A percentile compares a stretch with the other conserved stretches of the same genome.
Evolutionary conservation across 768 basidiomycete genomes (phyloP).

Genomic region (Pleurotus djamor): DNA sequence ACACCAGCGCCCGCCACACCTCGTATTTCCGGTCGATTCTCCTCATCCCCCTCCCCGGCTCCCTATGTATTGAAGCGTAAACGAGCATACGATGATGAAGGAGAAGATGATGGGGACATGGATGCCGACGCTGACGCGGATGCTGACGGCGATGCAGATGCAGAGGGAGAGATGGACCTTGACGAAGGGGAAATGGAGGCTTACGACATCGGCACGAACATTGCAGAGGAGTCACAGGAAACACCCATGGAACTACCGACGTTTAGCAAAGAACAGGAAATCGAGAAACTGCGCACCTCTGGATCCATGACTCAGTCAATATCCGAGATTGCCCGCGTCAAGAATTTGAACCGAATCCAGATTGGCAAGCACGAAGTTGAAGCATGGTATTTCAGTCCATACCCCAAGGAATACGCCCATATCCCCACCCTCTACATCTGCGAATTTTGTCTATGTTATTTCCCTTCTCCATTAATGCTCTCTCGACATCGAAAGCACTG

Average conservation of each 20-base stretch:
- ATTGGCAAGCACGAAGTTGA: conserved; percentile 98
- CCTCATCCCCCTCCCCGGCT: conserved; percentile 56
- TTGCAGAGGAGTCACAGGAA: conserved; percentile 33
- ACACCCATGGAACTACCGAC: conserved; percentile 49
- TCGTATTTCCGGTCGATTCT: conserved; percentile 27
- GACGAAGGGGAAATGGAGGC: conserved; percentile 74
- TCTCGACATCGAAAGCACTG: conserved; percentile 90
- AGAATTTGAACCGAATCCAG: conserved; percentile 95
- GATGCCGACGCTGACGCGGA: conserved; percentile 58
- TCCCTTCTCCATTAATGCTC: conserved; percentile 88
- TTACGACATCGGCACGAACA: conserved; percentile 59
- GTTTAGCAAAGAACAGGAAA: conserved; percentile 98
- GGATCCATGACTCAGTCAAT: conserved; percentile 99
- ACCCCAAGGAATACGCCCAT: conserved; percentile 97
- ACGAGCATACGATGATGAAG: conserved; percentile 56
- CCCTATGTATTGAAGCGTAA: conserved; percentile 67
- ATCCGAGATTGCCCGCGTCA: conserved; percentile 96
- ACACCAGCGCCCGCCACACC: conserved; percentile 52
- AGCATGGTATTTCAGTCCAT: conserved; percentile 99
- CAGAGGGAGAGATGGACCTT: conserved; percentile 72
- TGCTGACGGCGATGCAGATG: conserved; percentile 50
- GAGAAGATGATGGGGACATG: conserved; percentile 55
- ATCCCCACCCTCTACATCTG: conserved; percentile 95
- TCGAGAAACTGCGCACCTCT: conserved; percentile 95
- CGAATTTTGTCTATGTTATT: conserved; percentile 97